These are phyloP conservation scores for Ganoderma lingzhi DNA, from an alignment of 1,284 basidiomycete genomes.

Conservation along the genomic window DNA sequence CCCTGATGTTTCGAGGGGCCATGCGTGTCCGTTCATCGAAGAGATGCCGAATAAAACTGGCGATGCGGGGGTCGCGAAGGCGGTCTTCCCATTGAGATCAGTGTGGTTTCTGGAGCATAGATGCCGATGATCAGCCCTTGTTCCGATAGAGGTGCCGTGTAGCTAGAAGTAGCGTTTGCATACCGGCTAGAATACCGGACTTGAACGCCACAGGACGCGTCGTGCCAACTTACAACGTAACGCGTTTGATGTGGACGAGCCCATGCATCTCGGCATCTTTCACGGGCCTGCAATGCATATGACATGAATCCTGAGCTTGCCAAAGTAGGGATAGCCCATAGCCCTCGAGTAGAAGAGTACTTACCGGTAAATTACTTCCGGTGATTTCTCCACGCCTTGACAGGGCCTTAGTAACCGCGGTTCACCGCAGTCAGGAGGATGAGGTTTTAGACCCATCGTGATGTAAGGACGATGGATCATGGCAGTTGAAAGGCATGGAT, in stretches of 20 bases:
- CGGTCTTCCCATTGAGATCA: background rate
- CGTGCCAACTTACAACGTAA: background rate
- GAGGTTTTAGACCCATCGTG: background rate
- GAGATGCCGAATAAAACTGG: background rate
- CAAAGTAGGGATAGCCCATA: constrained; percentile 3
- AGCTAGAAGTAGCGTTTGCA: constrained; percentile 8
- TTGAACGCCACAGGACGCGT: background rate
- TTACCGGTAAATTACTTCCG: constrained; percentile 1
- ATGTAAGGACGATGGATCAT: background rate
- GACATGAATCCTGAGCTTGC: background rate
- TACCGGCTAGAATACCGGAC: background rate
- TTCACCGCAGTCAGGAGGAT: constrained; percentile 2
- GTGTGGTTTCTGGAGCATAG: background rate
- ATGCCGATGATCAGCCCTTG: constrained; percentile 3
- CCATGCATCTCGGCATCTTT: constrained; percentile 2
- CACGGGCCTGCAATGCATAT: background rate
- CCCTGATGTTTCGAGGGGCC: background rate
- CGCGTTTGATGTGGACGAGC: constrained; percentile 4
- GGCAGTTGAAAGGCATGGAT: background rate
- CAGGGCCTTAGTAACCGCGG: background rate
- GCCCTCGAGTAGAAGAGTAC: background rate
- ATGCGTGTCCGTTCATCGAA: background rate
- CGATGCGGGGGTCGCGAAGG: background rate
- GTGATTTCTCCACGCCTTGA: background rate
- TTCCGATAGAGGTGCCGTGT: background rate